Conservation (phyloP, 768 basidiomycete genomes). For the Trametes sanguinea region DNA sequence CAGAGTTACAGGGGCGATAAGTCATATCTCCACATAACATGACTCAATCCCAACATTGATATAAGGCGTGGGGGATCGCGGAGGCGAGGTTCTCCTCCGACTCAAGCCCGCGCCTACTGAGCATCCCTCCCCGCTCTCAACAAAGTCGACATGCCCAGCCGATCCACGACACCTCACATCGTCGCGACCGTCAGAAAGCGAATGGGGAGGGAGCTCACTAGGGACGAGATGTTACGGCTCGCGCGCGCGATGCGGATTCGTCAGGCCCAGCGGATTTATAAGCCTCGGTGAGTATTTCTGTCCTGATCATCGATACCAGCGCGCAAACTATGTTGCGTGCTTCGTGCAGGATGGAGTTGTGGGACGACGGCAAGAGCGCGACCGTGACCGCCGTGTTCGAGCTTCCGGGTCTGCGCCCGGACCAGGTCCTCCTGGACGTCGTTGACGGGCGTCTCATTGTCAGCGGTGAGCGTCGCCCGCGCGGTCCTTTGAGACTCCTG, state of each 20-base stretch:
- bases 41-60: slow-evolving; percentile 7
- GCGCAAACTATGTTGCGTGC: not conserved
- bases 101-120: not conserved
- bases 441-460: slow-evolving; percentile 36
- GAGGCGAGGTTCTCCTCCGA: not conserved
- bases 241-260: slow-evolving; percentile 7
- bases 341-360: slow-evolving; percentile 40
- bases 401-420: slow-evolving; percentile 35
- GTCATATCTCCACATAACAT: slow-evolving; percentile 1
- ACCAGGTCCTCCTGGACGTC: slow-evolving; percentile 38
- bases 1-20: slow-evolving; percentile 12
- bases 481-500: not conserved
- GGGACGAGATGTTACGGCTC: slow-evolving; percentile 7
- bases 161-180: not conserved
- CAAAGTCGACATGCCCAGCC: slow-evolving; percentile 4
- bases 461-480: slow-evolving; percentile 36
- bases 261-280: slow-evolving; percentile 14
- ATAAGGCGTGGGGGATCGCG: not conserved
- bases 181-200: slow-evolving; percentile 11
- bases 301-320: not conserved
- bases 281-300: slow-evolving; percentile 13
- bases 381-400: slow-evolving; percentile 27
- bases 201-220: slow-evolving; percentile 12
- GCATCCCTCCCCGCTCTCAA: not conserved
- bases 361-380: slow-evolving; percentile 38